Conservation (phyloP, 2,329 filamentous ascomycete genomes). For the Sarocladium brachiariae region DNA sequence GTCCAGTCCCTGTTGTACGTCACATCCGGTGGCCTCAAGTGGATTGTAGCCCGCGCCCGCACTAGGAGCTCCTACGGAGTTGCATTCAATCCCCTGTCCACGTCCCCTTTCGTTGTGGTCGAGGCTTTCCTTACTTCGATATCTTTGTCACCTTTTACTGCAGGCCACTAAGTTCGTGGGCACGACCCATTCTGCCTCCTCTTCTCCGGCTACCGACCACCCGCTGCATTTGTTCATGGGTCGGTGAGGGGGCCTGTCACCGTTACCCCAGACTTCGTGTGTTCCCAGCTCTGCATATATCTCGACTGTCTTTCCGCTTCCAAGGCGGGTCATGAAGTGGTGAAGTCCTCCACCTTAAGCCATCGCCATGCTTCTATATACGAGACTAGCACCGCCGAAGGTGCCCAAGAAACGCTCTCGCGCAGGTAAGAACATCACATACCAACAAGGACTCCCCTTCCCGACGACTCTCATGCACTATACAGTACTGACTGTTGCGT, state of each 20-base stretch:
- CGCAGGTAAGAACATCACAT: conserved; percentile 40
- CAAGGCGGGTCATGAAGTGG: neutral
- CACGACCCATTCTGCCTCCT: neutral
- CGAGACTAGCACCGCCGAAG: conserved; percentile 50
- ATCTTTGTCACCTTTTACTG: neutral
- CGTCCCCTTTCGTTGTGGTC: neutral
- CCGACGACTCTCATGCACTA: too few species aligned
- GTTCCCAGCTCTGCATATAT: neutral
- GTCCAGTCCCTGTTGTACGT: conserved; percentile 5
- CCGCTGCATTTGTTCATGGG: neutral
- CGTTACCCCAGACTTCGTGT: neutral
- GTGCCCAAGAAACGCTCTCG: conserved; percentile 53
- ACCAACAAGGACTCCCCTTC: neutral
- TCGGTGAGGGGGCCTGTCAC: neutral
- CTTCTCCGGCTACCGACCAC: neutral
- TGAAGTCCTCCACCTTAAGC: conserved; percentile 18
- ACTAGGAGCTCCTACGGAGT: neutral
- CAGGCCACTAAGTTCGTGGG: neutral
- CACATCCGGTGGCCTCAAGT: conserved; percentile 4
- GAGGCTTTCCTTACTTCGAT: neutral
- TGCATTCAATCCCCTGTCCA: neutral
- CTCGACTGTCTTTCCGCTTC: conserved; percentile 15
- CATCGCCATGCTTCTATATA: conserved; percentile 48
- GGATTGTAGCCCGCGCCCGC: neutral
- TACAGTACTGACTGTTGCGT: conserved; percentile 5